Percentiles rank a stretch among this genome's conserved stretches.
phyloP scores from a whole-genome alignment of 2,329 filamentous ascomycete species.

The Diaporthe citrichinensis region DNA sequence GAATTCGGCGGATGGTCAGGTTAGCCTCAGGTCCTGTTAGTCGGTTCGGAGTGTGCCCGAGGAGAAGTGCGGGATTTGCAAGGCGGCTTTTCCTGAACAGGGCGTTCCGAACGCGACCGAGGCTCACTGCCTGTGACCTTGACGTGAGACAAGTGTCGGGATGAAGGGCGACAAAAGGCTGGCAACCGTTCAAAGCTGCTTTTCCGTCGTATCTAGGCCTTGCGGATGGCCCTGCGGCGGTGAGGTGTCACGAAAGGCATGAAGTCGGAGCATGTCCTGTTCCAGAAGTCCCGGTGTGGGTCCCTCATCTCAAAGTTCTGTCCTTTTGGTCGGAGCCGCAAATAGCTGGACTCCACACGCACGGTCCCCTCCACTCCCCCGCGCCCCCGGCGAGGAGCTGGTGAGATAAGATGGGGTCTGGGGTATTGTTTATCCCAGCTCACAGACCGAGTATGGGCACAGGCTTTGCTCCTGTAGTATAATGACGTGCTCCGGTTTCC shows the following conservation, averaged over 20 bases:
- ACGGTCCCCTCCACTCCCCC: slow-evolving; percentile 15
- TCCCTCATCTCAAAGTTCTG: neutral
- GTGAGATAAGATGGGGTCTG: slow-evolving; percentile 1
- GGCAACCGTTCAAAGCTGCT: neutral
- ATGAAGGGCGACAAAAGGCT: neutral
- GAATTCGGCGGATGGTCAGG: slow-evolving; percentile 1
- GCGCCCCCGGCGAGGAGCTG: neutral
- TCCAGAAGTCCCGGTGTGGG: slow-evolving; percentile 26
- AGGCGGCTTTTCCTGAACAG: slow-evolving; percentile 18
- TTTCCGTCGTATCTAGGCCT: neutral
- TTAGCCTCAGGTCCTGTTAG: slow-evolving; percentile 4
- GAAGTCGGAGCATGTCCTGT: slow-evolving; percentile 34
- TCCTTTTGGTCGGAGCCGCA: slow-evolving; percentile 16
- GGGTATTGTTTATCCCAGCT: neutral
- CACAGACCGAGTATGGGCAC: neutral
- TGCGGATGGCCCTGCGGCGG: neutral
- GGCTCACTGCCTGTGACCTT: neutral
- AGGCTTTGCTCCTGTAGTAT: neutral
- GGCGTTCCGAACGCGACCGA: neutral
- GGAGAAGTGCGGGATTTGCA: neutral
- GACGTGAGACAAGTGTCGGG: neutral
- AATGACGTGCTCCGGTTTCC: neutral
- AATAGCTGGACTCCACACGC: neutral
- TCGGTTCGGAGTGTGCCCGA: slow-evolving; percentile 22
- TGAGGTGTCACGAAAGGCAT: slow-evolving; percentile 7